Conservation (phyloP, 805 yeast genomes). For the Blastobotrys americana region DNA sequence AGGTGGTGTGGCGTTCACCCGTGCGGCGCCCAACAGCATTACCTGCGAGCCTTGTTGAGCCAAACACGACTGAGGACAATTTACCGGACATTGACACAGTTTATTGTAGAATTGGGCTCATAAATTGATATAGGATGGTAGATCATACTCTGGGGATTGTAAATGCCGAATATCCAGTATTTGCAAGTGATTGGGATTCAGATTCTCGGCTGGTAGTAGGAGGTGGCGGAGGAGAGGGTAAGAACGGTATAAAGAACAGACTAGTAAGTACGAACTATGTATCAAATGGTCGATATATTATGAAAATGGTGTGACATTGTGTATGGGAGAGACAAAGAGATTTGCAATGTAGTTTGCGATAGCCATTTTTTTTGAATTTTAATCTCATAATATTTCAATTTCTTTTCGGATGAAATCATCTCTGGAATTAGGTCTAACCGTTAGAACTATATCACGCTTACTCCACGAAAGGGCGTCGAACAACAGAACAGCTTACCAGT, state of each 20-base stretch:
- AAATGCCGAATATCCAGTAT: conserved; percentile 49
- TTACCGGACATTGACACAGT: no score
- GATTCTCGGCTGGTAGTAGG: conserved; percentile 58
- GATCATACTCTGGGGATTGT: conserved; percentile 1
- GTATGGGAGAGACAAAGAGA: conserved; percentile 55
- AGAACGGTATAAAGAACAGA: conserved; percentile 81
- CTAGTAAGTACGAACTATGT: conserved; percentile 30
- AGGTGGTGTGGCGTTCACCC: no score
- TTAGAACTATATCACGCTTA: no score
- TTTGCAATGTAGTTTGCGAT: no score
- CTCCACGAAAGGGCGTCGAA: conserved; percentile 16
- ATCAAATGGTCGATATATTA: not conserved
- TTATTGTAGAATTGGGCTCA: no score
- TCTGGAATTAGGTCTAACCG: not conserved
- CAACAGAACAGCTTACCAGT: conserved; percentile 1
- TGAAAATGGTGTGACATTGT: conserved; percentile 29
- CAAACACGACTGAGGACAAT: no score
- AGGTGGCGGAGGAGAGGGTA: conserved; percentile 97
- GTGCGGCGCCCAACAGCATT: no score
- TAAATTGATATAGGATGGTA: no score
- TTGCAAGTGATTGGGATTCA: conserved; percentile 65
- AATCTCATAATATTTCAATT: not conserved
- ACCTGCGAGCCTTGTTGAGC: no score
- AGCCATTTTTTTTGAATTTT: no score
- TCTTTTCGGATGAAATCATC: not conserved